Base-by-base conservation (phyloP, 805 yeast species). In the Pichia pseudocactophila region DNA sequence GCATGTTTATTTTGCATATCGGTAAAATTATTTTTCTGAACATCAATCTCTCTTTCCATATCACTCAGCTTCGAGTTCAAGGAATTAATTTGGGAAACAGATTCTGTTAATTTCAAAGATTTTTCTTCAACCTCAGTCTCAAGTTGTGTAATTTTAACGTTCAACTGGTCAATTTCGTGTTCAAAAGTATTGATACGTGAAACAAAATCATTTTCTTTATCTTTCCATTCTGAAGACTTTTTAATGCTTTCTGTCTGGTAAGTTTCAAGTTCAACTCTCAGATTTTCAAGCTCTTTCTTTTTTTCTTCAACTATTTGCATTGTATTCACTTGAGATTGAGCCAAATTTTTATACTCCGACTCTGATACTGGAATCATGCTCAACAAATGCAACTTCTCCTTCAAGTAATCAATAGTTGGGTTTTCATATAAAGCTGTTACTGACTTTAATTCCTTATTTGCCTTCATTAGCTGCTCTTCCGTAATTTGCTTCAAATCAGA, bases 391-490 rank as follows among this genome's bases (percentile, higher is more conserved):
- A 39, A 10, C 26, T 39, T 39, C 4, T 12, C 15, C 19, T 42
- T 46, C 16, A 46, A 36, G 16, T 46, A 45, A 28, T 44, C 50
- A 20, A 34, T 11, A 8, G 45, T 39, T 15, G 50, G 45, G 22
- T 46, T 43, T 30, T 48, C 44, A 13, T 45, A 35, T 10, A 18
- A 8, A 7, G 12, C 19, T 11, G 35, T 30, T 4, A 42, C 20
- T 13, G 22, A 3, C 7, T 17, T 6, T 4, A 33, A 26, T 2
- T 40, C 28, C 6, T 35, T 22, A 8, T 22, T 22, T 5, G 8
- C 8, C 25, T 28, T 16, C 40, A 27, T 20, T 32, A 27, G 16
- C 5, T n/a, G 9, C 36, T 18, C 35, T 31, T 39, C 4, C 39
- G 48, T 30, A 26, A 44, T 36, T 4, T 17, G 7, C 16, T 36